These are phyloP conservation scores for Penicillium sp. DNA, from an alignment of 2,329 filamentous ascomycete genomes.

Conservation along the genomic window DNA sequence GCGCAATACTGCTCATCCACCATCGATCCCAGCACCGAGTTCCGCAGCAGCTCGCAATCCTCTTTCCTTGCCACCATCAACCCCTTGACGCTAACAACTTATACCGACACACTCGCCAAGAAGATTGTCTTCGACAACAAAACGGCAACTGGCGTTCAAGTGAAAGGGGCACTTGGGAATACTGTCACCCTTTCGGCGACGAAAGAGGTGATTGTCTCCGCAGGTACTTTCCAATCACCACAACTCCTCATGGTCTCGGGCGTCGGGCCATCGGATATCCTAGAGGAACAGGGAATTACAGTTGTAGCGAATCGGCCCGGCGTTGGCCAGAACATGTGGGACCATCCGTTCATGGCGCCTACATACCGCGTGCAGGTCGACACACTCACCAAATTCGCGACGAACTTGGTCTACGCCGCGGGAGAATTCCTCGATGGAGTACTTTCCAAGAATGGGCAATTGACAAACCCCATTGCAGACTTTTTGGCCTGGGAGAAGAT, in stretches of 20 bases:
- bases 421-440: slow-evolving; percentile 15
- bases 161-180: slow-evolving; percentile 32
- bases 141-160: slow-evolving; percentile 48
- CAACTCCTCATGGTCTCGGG: slow-evolving; percentile 57
- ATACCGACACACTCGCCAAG: slow-evolving; percentile 45
- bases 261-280: slow-evolving; percentile 40
- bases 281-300: slow-evolving; percentile 26
- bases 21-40: slow-evolving; percentile 25
- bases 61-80: slow-evolving; percentile 33
- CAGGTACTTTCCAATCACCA: slow-evolving; percentile 56
- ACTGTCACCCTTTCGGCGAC: slow-evolving; percentile 45
- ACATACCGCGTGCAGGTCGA: slow-evolving; percentile 29
- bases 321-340: slow-evolving; percentile 40
- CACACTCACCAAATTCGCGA: slow-evolving; percentile 21
- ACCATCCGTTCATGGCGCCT: slow-evolving; percentile 33
- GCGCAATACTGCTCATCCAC: slow-evolving; percentile 39
- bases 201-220: slow-evolving; percentile 52
- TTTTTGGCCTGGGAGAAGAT: slow-evolving; percentile 37
- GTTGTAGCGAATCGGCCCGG: slow-evolving; percentile 30
- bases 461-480: slow-evolving; percentile 30
- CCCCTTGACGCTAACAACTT: slow-evolving; percentile 40
- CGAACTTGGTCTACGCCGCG: slow-evolving; percentile 15
- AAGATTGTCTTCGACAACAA: slow-evolving; percentile 53
- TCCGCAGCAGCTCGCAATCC: slow-evolving; percentile 47
- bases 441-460: slow-evolving; percentile 19